A percentile compares a stretch with the other conserved stretches of the same genome.
These are phyloP conservation scores for Solanum megistacrolobum DNA, from an alignment of 257 asterid species.

Conservation along the genomic window DNA sequence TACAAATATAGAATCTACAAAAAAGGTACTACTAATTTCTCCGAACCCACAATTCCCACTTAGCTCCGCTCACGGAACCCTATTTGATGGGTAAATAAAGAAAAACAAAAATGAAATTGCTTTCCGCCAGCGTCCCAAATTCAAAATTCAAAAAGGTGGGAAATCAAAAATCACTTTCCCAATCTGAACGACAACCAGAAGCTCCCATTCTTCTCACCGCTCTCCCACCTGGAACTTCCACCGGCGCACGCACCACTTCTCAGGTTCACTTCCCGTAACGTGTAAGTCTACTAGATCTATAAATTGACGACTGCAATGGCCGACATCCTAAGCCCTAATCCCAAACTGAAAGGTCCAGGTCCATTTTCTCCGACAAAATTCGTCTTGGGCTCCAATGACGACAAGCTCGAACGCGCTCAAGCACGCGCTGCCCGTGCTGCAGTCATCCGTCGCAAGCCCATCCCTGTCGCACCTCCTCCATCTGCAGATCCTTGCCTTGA, in stretches of 20 bases:
- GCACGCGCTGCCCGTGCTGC: conserved; percentile 98
- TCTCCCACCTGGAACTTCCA: neutral
- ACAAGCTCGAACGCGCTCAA: conserved; percentile 86
- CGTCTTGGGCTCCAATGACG: conserved; percentile 79
- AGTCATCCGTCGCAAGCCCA: conserved; percentile 62
- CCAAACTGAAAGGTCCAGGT: conserved; percentile 49
- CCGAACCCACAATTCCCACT: no score
- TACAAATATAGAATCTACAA: no score
- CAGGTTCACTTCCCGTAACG: neutral
- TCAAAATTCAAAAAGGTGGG: neutral
- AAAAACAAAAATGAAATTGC: neutral
- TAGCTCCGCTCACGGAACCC: no score
- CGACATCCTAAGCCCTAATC: conserved; percentile 59
- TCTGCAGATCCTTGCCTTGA: conserved; percentile 38
- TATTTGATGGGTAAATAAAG: neutral
- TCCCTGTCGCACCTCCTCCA: conserved; percentile 10
- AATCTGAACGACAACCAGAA: neutral
- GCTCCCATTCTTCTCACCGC: neutral
- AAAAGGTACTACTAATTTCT: no score
- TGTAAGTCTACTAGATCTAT: neutral
- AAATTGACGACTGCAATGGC: conserved; percentile 30
- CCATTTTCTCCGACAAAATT: conserved; percentile 67
- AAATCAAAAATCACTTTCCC: neutral
- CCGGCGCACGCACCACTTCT: neutral
- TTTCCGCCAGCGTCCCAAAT: neutral